Percentiles rank a stretch among this genome's conserved stretches.
These are phyloP conservation scores for Nadsonia commutata DNA, from an alignment of 1,139 yeast genomes.

Conservation along the genomic window DNA sequence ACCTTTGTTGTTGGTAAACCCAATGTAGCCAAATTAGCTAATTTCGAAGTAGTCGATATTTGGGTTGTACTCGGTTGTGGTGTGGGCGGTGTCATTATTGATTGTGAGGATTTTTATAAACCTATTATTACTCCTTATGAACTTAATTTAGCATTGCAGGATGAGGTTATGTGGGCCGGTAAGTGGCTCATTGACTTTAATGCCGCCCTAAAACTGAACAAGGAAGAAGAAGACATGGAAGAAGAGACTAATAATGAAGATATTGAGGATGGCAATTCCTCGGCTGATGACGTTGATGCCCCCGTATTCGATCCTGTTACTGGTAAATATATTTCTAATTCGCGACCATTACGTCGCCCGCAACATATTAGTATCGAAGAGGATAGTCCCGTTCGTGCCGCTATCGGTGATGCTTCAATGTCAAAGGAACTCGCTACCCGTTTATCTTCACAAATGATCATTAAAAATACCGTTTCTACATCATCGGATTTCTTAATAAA, in stretches of 20 bases:
- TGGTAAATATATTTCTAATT: conserved; percentile 52
- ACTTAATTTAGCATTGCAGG: conserved; percentile 59
- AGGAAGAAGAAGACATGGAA: conserved; percentile 15
- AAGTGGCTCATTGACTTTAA: conserved; percentile 79
- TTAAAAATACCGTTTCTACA: conserved; percentile 73
- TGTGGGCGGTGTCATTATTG: conserved; percentile 79
- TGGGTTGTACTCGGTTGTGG: conserved; percentile 96
- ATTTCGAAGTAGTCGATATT: conserved; percentile 77
- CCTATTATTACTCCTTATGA: conserved; percentile 94
- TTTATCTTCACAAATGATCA: conserved; percentile 45
- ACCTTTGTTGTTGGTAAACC: conserved; percentile 96
- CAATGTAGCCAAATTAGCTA: conserved; percentile 93
- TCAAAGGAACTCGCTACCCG: conserved; percentile 37
- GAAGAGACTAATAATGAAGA: conserved; percentile 13
- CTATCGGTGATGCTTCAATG: not conserved
- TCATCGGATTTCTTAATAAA: conserved; percentile 66
- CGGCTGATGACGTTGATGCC: conserved; percentile 36
- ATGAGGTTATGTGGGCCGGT: conserved; percentile 77
- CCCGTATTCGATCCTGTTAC: conserved; percentile 86
- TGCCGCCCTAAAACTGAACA: conserved; percentile 30
- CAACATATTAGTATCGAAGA: conserved; percentile 32
- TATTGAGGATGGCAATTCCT: conserved; percentile 9
- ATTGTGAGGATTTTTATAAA: conserved; percentile 66
- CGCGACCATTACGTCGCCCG: conserved; percentile 58
- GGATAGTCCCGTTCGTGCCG: conserved; percentile 14